Evolutionary conservation across 1,284 basidiomycete genomes (phyloP), one percentile per base, ranked within the genome.

Genomic region (Vanrija sp.): DNA sequence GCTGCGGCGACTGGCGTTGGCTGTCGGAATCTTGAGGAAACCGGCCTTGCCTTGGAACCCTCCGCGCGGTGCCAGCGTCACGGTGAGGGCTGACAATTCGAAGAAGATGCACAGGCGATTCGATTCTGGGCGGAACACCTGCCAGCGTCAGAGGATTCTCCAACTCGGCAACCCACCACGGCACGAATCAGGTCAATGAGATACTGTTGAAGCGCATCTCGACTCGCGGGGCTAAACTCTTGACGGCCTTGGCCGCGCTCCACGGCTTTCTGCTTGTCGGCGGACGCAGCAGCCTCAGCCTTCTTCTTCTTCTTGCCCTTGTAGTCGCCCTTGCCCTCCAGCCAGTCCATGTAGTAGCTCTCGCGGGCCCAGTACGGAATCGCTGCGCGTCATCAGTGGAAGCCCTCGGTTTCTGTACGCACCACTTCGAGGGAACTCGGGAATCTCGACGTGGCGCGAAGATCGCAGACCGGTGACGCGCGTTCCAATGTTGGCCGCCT

Each of bases 41-140:
- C 96, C 95, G 9, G 90, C 94, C 75, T 98, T 98, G 63, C 88
- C 80, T 60, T 81, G 79, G 59, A 78, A 77, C 3, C 94, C 93
- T 7, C 91, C 90, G 6, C 86, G 84, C 37, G 85, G 87, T 0
- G 93, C 90, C 7, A 95, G 82, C 6, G 84, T 77, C 50, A 98
- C 84, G 3, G 88, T 94, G 24, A 98, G 78, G 0, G 93, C 86
- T 45, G 90, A 94, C 45, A 98, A 82, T 74, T 99, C 96, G 51
- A 99, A 83, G 76, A 98, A 99, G n/a, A 86, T 86, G 56, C 89
- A 87, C 0, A 98, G 77, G 22, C 94, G 85, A 67, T 98, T 98
- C 0, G 91, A 85, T 42, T 93, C 86, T 1, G 95, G 90, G 64
- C 93, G 89, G 77, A 98, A 98, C 89, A 98, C 96, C 89, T 96